phyloP scores from a whole-genome alignment of 768 basidiomycete genomes.

The Xerocomellus chrysenteron region DNA sequence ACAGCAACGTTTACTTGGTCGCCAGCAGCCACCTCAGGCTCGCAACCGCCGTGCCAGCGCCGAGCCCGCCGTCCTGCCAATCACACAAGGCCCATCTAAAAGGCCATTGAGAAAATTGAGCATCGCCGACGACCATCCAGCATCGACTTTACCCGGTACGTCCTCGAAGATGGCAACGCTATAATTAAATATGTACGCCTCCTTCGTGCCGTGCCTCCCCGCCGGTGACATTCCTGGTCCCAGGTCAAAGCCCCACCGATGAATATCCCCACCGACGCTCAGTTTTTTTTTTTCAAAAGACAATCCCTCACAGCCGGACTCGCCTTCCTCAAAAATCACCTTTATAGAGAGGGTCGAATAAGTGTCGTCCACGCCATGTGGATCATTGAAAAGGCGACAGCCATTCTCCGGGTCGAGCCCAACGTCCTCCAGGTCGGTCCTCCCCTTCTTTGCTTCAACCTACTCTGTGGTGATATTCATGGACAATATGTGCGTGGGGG shows the following conservation, averaged over 20 bases:
- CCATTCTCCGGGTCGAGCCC: constrained; percentile 77
- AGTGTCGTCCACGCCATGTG: constrained; percentile 96
- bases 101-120: constrained; percentile 36
- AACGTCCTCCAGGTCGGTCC: constrained; percentile 83
- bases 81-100: too few species aligned
- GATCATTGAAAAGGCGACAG: constrained; percentile 87
- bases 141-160: too few species aligned
- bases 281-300: constrained; percentile 87
- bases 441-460: background rate
- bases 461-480: constrained; percentile 97
- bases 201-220: background rate
- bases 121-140: constrained; percentile 9
- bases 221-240: background rate
- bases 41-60: constrained; percentile 18
- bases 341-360: constrained; percentile 92
- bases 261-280: constrained; percentile 84
- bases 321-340: constrained; percentile 97
- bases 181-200: constrained; percentile 87
- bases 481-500: constrained; percentile 87
- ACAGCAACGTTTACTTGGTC: too few species aligned
- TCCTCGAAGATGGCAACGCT: constrained; percentile 64
- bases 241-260: constrained; percentile 99
- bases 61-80: background rate
- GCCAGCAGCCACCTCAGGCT: too few species aligned
- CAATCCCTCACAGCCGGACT: constrained; percentile 91